These are phyloP conservation scores for Cladosporium sp. DNA, from an alignment of 2,329 filamentous ascomycete genomes.

Conservation along the genomic window DNA sequence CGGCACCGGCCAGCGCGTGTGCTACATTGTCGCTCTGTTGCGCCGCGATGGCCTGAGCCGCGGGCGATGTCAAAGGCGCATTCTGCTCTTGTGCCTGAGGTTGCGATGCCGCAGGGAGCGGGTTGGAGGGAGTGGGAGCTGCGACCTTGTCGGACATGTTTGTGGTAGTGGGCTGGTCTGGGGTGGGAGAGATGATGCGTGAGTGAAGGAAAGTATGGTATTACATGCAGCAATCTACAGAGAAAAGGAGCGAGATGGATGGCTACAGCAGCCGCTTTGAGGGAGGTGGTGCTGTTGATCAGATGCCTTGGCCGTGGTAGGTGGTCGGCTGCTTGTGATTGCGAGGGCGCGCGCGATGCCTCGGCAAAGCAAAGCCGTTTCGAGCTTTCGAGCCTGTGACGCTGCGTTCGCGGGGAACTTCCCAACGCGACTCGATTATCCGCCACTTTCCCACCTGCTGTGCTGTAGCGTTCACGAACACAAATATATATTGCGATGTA, in stretches of 20 bases:
- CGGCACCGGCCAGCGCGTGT: constrained; percentile 87
- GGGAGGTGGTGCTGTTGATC: background rate
- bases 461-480: too few species aligned
- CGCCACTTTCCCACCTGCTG: background rate
- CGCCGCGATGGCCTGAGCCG: constrained; percentile 50
- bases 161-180: background rate
- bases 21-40: constrained; percentile 92
- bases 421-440: background rate
- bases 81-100: constrained; percentile 19
- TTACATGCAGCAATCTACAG: background rate
- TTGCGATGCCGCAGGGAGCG: constrained; percentile 18
- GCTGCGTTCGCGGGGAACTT: too few species aligned
- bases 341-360: background rate
- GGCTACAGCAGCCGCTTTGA: background rate
- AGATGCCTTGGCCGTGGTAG: background rate
- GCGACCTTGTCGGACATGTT: constrained; percentile 21
- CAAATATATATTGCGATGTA: too few species aligned
- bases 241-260: constrained; percentile 1
- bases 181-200: background rate
- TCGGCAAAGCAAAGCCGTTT: too few species aligned
- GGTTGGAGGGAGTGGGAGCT: constrained; percentile 24
- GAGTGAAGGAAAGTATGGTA: background rate
- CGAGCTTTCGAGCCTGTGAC: too few species aligned
- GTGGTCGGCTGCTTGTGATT: constrained; percentile 2
- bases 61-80: constrained; percentile 10